These are phyloP conservation scores for Emericellopsis cladophorae DNA, from an alignment of 2,329 filamentous ascomycete genomes.

Conservation along the genomic window DNA sequence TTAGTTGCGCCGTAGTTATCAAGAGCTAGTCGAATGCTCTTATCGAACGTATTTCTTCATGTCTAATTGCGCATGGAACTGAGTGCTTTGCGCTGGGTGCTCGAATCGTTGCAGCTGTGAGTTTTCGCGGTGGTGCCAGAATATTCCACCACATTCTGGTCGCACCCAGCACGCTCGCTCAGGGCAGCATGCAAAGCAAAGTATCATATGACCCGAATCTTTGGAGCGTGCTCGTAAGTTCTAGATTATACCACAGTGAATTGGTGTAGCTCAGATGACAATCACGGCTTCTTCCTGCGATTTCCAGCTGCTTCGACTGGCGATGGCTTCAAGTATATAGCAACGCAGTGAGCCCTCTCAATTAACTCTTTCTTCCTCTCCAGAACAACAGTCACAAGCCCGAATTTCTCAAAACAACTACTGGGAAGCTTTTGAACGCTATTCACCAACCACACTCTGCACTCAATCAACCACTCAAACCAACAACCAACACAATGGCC, in stretches of 20 bases:
- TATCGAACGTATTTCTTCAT: no score
- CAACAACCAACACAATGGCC: slow-evolving; percentile 35
- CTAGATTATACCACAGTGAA: neutral
- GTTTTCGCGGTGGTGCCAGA: slow-evolving; percentile 4
- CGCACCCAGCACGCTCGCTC: slow-evolving; percentile 1
- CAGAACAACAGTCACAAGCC: slow-evolving; percentile 8
- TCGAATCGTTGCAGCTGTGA: no score
- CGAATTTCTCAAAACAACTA: slow-evolving; percentile 4
- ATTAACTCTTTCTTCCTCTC: neutral
- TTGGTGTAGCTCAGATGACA: no score
- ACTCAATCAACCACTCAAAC: slow-evolving; percentile 7
- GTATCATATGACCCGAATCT: neutral
- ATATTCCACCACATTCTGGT: slow-evolving; percentile 13
- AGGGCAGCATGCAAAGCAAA: neutral
- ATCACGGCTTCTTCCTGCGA: neutral
- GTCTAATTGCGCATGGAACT: no score
- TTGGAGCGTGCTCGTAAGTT: neutral
- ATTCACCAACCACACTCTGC: slow-evolving; percentile 12
- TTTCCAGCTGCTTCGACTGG: neutral
- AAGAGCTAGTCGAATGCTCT: no score
- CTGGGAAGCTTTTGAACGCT: slow-evolving; percentile 9
- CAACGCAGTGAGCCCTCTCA: slow-evolving; percentile 2
- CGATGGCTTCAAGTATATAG: slow-evolving; percentile 6
- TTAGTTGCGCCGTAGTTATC: no score
- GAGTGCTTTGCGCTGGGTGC: no score